phyloP scores from a whole-genome alignment of 176 grass and related monocot species.

The Coix lacrymajobi region DNA sequence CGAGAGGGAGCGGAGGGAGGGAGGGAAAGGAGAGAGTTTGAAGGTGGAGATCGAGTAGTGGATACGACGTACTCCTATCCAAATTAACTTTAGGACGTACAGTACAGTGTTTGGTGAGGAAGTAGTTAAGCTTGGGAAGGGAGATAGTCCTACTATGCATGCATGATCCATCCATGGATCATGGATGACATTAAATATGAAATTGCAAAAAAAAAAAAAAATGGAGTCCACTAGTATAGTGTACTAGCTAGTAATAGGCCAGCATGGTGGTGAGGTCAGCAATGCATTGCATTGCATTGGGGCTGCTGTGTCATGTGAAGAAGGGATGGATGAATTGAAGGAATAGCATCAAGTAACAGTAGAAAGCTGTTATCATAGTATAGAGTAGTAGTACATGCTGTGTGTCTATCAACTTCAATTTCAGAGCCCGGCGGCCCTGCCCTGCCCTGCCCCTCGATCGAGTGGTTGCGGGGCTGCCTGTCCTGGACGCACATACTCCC shows the following conservation, averaged over 20 bases:
- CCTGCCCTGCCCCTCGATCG: background rate
- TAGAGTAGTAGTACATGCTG: background rate
- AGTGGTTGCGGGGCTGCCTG: too few relatives aligned
- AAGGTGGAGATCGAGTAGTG: background rate
- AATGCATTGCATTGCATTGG: background rate
- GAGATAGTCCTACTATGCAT: too few relatives aligned
- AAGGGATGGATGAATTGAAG: background rate
- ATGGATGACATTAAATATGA: background rate
- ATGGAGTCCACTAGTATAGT: background rate
- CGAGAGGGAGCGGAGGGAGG: too few relatives aligned
- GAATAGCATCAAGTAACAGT: constrained; percentile 25
- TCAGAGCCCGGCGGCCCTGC: background rate
- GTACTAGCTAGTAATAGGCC: too few relatives aligned
- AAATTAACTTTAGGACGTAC: too few relatives aligned
- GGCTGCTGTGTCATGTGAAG: background rate
- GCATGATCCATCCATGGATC: background rate
- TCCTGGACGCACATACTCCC: too few relatives aligned
- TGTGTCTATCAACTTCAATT: background rate
- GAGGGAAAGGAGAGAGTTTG: background rate
- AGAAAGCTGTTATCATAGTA: constrained; percentile 39
- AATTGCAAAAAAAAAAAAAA: background rate
- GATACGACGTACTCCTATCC: too few relatives aligned
- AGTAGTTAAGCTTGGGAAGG: constrained; percentile 13
- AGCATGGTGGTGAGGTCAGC: background rate
- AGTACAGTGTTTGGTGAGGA: constrained; percentile 16